These are phyloP conservation scores for Chrysanthemum makinoi DNA, from an alignment of 129 eudicot species.

Conservation along the genomic window DNA sequence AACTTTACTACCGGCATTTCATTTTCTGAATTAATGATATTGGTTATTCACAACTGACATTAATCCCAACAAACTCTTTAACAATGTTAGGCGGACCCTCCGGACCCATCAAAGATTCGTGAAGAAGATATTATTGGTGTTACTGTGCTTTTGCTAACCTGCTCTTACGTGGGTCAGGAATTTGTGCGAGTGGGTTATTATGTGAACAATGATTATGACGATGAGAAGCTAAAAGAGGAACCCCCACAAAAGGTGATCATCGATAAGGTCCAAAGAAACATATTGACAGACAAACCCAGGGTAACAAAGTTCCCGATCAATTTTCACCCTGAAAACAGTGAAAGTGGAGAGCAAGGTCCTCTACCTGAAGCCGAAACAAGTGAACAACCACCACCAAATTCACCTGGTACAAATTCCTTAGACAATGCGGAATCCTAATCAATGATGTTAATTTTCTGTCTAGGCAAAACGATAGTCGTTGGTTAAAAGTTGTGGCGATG, in stretches of 20 bases:
- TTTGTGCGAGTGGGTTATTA: slow-evolving; percentile 88
- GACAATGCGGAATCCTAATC: slow-evolving; percentile 28
- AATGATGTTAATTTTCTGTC: not conserved
- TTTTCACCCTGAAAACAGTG: slow-evolving; percentile 74
- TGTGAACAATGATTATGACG: slow-evolving; percentile 89
- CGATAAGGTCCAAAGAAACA: slow-evolving; percentile 77
- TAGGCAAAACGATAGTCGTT: not conserved
- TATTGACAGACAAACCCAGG: slow-evolving; percentile 78
- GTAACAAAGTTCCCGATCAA: slow-evolving; percentile 93
- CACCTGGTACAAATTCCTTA: slow-evolving; percentile 33
- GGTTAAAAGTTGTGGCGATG: too few relatives aligned
- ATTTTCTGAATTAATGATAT: not conserved
- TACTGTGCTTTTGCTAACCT: slow-evolving; percentile 76
- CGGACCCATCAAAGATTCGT: slow-evolving; percentile 84
- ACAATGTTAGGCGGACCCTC: slow-evolving; percentile 78
- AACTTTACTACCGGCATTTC: not conserved
- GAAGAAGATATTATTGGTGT: slow-evolving; percentile 94
- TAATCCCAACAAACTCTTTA: not conserved
- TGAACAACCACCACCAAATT: slow-evolving; percentile 42
- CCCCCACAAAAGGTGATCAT: slow-evolving; percentile 80
- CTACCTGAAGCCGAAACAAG: slow-evolving; percentile 36
- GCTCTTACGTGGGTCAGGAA: slow-evolving; percentile 92
- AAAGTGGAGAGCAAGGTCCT: slow-evolving; percentile 60
- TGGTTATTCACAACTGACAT: not conserved
- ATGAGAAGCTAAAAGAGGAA: slow-evolving; percentile 73